Evolutionary conservation across 2,329 filamentous ascomycete genomes (phyloP).

Genomic region (Aureobasidium leucospermi): DNA sequence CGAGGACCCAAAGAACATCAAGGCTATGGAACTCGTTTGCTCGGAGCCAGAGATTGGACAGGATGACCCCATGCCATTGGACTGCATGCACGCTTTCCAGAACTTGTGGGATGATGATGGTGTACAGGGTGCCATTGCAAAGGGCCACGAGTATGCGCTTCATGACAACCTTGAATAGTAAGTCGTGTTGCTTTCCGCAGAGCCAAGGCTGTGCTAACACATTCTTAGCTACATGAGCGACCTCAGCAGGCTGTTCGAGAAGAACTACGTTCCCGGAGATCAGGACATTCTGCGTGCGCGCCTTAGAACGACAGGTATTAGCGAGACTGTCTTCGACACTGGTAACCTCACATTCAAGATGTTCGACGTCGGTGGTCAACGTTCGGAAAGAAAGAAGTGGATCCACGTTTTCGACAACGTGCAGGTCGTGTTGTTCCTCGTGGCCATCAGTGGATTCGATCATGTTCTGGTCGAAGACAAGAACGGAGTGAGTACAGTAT

Average conservation of each 20-base stretch:
- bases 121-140: slow-evolving; percentile 78
- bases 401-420: slow-evolving; percentile 99
- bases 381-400: slow-evolving; percentile 98
- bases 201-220: slow-evolving; percentile 18
- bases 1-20: slow-evolving; percentile 69
- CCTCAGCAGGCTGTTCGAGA: slow-evolving; percentile 54
- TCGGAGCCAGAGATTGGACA: slow-evolving; percentile 75
- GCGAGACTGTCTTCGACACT: slow-evolving; percentile 92
- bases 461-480: slow-evolving; percentile 94
- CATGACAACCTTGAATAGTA: slow-evolving; percentile 95
- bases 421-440: slow-evolving; percentile 90
- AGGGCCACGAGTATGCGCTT: slow-evolving; percentile 92
- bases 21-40: slow-evolving; percentile 68
- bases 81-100: slow-evolving; percentile 76
- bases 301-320: slow-evolving; percentile 97
- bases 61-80: slow-evolving; percentile 69
- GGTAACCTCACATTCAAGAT: slow-evolving; percentile 91
- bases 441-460: slow-evolving; percentile 96
- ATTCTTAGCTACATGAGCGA: slow-evolving; percentile 68
- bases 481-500: slow-evolving; percentile 45
- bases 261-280: slow-evolving; percentile 84
- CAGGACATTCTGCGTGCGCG: slow-evolving; percentile 91
- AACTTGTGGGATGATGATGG: slow-evolving; percentile 76
- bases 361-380: slow-evolving; percentile 95
- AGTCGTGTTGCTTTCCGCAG: slow-evolving; percentile 28